Evolutionary conservation across 2,329 filamentous ascomycete genomes (phyloP).

Genomic region (Cytospora piceae): DNA sequence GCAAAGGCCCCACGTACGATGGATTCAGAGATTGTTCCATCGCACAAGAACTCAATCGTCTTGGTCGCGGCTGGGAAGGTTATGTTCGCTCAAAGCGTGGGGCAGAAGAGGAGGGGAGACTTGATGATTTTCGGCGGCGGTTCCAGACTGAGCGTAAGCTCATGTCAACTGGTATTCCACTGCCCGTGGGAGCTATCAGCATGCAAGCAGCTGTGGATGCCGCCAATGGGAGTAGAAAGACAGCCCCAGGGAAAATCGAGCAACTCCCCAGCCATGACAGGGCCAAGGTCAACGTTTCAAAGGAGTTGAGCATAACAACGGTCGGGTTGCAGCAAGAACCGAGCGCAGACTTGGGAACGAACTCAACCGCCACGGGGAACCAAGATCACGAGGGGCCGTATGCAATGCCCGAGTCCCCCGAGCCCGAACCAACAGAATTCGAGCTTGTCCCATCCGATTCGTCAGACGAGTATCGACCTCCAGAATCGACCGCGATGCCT

Average conservation of each 20-base stretch:
- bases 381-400: neutral
- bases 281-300: neutral
- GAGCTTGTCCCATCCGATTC: neutral
- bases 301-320: neutral
- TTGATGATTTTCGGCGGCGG: neutral
- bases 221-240: neutral
- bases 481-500: neutral
- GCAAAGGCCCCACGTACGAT: neutral
- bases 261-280: neutral
- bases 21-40: neutral
- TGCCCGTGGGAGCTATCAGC: neutral
- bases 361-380: neutral
- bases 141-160: neutral
- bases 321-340: neutral
- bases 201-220: neutral
- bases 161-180: neutral
- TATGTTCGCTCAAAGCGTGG: neutral
- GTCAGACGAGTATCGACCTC: neutral
- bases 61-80: constrained; percentile 15
- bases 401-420: neutral
- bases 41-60: neutral
- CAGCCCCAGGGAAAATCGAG: no score
- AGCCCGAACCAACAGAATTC: neutral
- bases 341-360: neutral
- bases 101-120: neutral